phyloP scores from a whole-genome alignment of 176 grass and related monocot species.

The Oryza australiensis region DNA sequence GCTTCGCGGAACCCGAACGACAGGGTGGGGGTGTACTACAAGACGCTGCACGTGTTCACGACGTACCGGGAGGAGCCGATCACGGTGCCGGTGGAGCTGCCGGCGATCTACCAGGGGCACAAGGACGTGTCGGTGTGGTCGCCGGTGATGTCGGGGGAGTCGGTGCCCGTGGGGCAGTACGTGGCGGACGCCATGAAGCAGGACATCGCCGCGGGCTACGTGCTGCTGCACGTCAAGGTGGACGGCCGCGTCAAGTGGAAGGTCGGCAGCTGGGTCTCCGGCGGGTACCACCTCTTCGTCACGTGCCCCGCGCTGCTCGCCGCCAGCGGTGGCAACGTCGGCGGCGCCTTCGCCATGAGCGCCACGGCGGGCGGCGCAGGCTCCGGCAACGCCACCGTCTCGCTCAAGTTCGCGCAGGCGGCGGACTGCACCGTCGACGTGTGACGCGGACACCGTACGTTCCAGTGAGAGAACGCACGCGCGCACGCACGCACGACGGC shows the following conservation, averaged over 20 bases:
- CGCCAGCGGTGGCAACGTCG: constrained; percentile 2
- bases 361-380: not conserved
- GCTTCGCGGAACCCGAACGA: constrained; percentile 86
- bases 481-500: not conserved
- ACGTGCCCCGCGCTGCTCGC: constrained; percentile 81
- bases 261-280: constrained; percentile 78
- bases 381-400: constrained; percentile 25
- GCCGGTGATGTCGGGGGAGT: constrained; percentile 51
- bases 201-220: constrained; percentile 63
- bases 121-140: constrained; percentile 80
- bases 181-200: constrained; percentile 59
- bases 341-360: constrained; percentile 40
- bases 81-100: constrained; percentile 53
- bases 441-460: constrained; percentile 15
- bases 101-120: constrained; percentile 69
- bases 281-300: constrained; percentile 70
- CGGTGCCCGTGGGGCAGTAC: constrained; percentile 54
- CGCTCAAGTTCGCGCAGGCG: constrained; percentile 57
- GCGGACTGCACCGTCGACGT: constrained; percentile 68
- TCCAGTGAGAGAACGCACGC: not conserved
- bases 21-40: constrained; percentile 77
- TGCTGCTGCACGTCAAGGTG: constrained; percentile 62
- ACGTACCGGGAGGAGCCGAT: constrained; percentile 66
- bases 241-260: constrained; percentile 78
- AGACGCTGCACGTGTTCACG: constrained; percentile 57